Base-by-base conservation (phyloP, 1,284 basidiomycete species). In the Cutaneotrichosporon sp. region DNA sequence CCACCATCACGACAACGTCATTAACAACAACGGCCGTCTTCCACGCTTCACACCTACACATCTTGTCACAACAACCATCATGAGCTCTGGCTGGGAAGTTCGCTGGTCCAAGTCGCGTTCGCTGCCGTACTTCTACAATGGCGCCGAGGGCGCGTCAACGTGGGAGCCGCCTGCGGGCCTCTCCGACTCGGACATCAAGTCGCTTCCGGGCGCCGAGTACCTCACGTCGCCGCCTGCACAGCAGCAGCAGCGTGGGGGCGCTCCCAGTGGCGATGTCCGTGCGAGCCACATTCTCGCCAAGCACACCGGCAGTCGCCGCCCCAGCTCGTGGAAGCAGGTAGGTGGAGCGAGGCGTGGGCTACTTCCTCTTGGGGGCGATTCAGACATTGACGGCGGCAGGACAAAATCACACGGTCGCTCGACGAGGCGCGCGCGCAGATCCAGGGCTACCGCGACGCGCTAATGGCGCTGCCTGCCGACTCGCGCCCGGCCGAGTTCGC, bases 241-340 rank as follows among this genome's bases (percentile, higher is more conserved):
- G 26, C 26, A 30, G 26, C 26, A 5, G 26, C 26, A 30, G 10
- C 55, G n/a, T n/a, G 33, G 57, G 23, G 58, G 46, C 33, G 39
- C 49, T 35, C 42, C 51, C 41, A 21, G 48, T 2, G 66, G 49
- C 14, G 81, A 89, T 74, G 90, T 97, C 33, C 84, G 91, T 53
- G 94, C 93, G 12, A 93, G 90, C 70, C 96, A 99, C 77, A 78
- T 99, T 59, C 78, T 99, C 51, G 85, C 97, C 63, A 99, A 99
- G 78, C 93, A 97, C 75, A 77, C 77, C 22, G 88, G 82, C 13
- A 93, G 89, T 70, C 80, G 96, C 54, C 79, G 92, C 48, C 90
- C 96, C 5, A 83, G 86, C 50, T 90, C 87, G 68, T 96, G 92
- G 91, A 90, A 90, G 73, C 85, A 91, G 79, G 90, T 90, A 62